phyloP scores from a whole-genome alignment of 257 asterid genomes.

The Lycium barbarum region DNA sequence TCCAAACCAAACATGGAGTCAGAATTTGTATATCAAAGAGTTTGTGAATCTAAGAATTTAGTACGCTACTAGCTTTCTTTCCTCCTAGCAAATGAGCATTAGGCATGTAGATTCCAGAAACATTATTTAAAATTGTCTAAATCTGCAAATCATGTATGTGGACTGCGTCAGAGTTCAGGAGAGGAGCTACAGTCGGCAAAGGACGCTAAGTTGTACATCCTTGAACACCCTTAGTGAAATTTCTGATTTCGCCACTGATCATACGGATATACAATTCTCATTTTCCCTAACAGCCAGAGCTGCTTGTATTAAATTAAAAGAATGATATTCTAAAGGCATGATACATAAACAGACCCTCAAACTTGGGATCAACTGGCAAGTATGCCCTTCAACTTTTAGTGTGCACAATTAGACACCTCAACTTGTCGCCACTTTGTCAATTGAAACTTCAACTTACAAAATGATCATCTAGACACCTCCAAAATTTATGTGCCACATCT shows the following conservation, averaged over 20 bases:
- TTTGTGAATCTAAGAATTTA: background rate
- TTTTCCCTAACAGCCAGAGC: background rate
- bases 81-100: background rate
- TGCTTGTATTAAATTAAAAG: background rate
- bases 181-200: background rate
- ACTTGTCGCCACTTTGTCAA: too few species aligned
- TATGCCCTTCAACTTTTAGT: too few species aligned
- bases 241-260: too few species aligned
- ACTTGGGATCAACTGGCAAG: too few species aligned
- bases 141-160: background rate
- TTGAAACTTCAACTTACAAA: too few species aligned
- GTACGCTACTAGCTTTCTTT: background rate
- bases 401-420: too few species aligned
- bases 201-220: background rate
- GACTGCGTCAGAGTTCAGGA: background rate
- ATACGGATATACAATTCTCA: background rate
- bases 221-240: background rate
- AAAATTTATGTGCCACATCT: too few species aligned
- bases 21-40: background rate
- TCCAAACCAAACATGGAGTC: conserved; percentile 2
- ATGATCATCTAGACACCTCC: too few species aligned
- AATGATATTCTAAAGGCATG: background rate
- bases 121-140: background rate
- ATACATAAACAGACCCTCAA: too few species aligned
- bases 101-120: background rate